These are phyloP conservation scores for Fusarium sp. DNA, from an alignment of 2,329 filamentous ascomycete species.

Conservation along the genomic window DNA sequence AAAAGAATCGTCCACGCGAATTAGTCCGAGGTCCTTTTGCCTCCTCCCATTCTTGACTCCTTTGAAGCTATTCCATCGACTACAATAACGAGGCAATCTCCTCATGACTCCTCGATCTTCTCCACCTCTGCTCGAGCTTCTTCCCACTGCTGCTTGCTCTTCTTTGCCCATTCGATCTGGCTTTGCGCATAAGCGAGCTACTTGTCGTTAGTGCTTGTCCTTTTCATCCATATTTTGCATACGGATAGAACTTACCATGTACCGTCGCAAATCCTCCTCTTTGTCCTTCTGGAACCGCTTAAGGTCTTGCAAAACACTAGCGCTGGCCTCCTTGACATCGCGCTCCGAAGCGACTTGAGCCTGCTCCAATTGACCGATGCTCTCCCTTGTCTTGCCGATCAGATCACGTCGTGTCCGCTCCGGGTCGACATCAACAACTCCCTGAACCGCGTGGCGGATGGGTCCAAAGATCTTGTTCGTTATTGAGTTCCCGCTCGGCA, in stretches of 20 bases:
- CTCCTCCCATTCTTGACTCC: slow-evolving; percentile 16
- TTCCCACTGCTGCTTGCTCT: slow-evolving; percentile 90
- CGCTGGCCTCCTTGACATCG: slow-evolving; percentile 93
- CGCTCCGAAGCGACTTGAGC: slow-evolving; percentile 88
- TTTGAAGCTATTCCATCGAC: slow-evolving; percentile 13
- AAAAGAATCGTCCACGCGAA: slow-evolving; percentile 22
- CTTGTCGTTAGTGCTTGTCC: slow-evolving; percentile 32
- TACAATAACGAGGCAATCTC: slow-evolving; percentile 2
- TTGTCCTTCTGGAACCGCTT: slow-evolving; percentile 96
- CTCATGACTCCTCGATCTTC: slow-evolving; percentile 79
- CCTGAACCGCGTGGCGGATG: slow-evolving; percentile 94
- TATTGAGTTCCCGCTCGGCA: slow-evolving; percentile 87
- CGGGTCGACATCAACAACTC: slow-evolving; percentile 95
- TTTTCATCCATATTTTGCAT: too few relatives aligned
- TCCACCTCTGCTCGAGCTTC: slow-evolving; percentile 88
- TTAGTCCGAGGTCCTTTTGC: slow-evolving; percentile 32
- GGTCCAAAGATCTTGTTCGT: slow-evolving; percentile 95
- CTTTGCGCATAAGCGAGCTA: slow-evolving; percentile 92
- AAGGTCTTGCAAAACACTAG: slow-evolving; percentile 88
- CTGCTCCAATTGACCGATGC: slow-evolving; percentile 87
- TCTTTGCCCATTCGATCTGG: slow-evolving; percentile 94
- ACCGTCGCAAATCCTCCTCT: slow-evolving; percentile 90
- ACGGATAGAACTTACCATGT: slow-evolving; percentile 80
- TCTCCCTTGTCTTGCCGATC: slow-evolving; percentile 95
- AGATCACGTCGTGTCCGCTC: slow-evolving; percentile 92